Percentiles rank a stretch among this genome's conserved stretches.
Evolutionary conservation across 106 monocot genomes (phyloP).

Genomic region (Acorus gramineus): DNA sequence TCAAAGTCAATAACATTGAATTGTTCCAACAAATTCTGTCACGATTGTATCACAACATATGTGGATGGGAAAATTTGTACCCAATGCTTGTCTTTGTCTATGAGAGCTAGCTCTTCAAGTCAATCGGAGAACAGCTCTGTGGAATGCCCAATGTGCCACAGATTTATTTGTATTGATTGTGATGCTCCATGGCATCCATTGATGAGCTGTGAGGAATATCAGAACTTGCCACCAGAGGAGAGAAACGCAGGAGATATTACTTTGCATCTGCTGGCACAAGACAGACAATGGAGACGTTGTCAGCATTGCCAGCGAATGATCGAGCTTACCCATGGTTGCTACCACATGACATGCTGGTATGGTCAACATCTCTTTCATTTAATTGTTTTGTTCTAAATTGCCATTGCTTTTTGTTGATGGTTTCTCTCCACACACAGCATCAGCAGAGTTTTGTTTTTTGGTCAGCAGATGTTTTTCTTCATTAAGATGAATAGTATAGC

Average conservation of each 20-base stretch:
- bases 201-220: conserved; percentile 75
- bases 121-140: conserved; percentile 23
- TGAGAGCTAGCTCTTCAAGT: conserved; percentile 33
- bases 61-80: conserved; percentile 19
- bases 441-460: too few relatives aligned
- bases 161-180: conserved; percentile 58
- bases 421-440: too few relatives aligned
- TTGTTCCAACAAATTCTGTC: conserved; percentile 47
- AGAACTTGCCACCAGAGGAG: conserved; percentile 33
- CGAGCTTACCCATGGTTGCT: conserved; percentile 62
- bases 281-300: conserved; percentile 58
- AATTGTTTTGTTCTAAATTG: too few relatives aligned
- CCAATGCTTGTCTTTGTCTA: conserved; percentile 15
- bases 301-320: conserved; percentile 52
- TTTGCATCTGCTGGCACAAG: conserved; percentile 30
- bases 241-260: conserved; percentile 31
- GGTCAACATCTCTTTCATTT: not conserved
- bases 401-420: too few relatives aligned
- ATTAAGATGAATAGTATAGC: too few relatives aligned
- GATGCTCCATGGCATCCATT: conserved; percentile 59
- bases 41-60: conserved; percentile 27
- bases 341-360: conserved; percentile 85
- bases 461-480: too few relatives aligned
- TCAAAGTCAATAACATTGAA: conserved; percentile 22
- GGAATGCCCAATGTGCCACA: conserved; percentile 61